Evolutionary conservation across 306 rosid genomes (phyloP).

Genomic region (Cicer yamashitae): DNA sequence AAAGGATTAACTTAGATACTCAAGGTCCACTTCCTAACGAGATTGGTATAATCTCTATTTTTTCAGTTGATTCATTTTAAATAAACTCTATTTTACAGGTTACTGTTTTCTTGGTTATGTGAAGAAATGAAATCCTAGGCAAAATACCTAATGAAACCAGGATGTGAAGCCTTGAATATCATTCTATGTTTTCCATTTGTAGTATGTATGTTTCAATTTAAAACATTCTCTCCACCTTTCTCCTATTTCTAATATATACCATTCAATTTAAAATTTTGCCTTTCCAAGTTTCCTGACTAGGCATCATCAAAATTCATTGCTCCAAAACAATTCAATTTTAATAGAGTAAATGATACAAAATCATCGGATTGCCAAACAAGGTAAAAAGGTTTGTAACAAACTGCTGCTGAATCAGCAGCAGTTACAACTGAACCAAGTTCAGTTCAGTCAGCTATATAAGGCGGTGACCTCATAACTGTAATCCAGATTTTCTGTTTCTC

Average conservation of each 20-base stretch:
- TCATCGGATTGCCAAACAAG: too few relatives aligned
- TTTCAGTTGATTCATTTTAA: slow-evolving; percentile 11
- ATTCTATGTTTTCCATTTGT: not conserved
- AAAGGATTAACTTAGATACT: slow-evolving; percentile 7
- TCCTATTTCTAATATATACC: not conserved
- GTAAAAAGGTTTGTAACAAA: too few relatives aligned
- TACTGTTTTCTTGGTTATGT: not conserved
- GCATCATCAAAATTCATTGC: slow-evolving; percentile 24
- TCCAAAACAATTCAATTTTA: slow-evolving; percentile 4
- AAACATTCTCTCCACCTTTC: not conserved
- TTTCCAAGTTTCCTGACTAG: not conserved
- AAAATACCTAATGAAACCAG: slow-evolving; percentile 4
- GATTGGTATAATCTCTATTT: slow-evolving; percentile 22
- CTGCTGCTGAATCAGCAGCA: too few relatives aligned
- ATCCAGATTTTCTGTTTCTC: too few relatives aligned
- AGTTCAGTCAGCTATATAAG: too few relatives aligned
- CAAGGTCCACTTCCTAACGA: not conserved
- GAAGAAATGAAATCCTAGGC: slow-evolving; percentile 28
- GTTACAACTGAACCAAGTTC: too few relatives aligned
- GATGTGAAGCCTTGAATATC: slow-evolving; percentile 13
- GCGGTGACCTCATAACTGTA: too few relatives aligned
- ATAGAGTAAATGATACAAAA: too few relatives aligned
- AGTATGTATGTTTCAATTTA: slow-evolving; percentile 5
- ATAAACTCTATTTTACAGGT: not conserved
- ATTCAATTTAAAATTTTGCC: slow-evolving; percentile 23